Conservation (phyloP, 441 rosid species). For the Euphorbia neoarborescens region DNA sequence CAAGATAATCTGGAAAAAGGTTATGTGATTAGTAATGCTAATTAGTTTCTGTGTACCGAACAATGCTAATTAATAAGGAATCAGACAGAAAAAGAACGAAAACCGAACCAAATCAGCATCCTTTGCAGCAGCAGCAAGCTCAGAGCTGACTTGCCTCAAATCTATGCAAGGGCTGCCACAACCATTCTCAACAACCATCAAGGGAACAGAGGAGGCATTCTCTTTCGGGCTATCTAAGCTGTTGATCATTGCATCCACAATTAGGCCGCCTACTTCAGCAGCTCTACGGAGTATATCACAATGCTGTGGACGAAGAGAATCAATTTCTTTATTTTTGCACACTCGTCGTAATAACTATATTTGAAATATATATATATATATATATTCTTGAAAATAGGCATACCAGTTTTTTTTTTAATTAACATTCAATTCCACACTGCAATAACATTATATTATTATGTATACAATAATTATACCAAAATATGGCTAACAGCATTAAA, state of each 20-base stretch:
- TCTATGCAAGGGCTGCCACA: slow-evolving; percentile 99
- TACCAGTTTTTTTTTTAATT: too few relatives aligned
- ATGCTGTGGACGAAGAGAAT: slow-evolving; percentile 44
- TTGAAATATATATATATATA: too few relatives aligned
- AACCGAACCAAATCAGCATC: slow-evolving; percentile 86
- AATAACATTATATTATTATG: too few relatives aligned
- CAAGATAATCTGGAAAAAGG: slow-evolving; percentile 57
- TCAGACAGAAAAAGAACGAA: slow-evolving; percentile 4
- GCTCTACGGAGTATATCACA: slow-evolving; percentile 93
- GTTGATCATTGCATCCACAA: slow-evolving; percentile 86
- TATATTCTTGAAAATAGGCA: too few relatives aligned
- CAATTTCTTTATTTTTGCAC: slow-evolving; percentile 13
- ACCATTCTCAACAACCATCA: slow-evolving; percentile 98
- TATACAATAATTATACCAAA: too few relatives aligned
- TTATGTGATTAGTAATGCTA: slow-evolving; percentile 6
- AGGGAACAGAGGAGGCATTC: slow-evolving; percentile 55
- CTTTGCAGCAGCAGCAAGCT: slow-evolving; percentile 92
- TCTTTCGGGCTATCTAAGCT: slow-evolving; percentile 55
- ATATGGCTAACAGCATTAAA: neutral
- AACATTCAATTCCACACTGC: neutral
- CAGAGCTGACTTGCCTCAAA: slow-evolving; percentile 94
- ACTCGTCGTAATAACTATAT: too few relatives aligned
- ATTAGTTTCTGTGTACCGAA: neutral
- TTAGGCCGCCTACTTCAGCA: slow-evolving; percentile 88
- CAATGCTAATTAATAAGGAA: neutral